A percentile compares a stretch with the other conserved stretches of the same genome.
phyloP scores from a whole-genome alignment of 169 alveolate genomes.

The Plasmodium berghei region DNA sequence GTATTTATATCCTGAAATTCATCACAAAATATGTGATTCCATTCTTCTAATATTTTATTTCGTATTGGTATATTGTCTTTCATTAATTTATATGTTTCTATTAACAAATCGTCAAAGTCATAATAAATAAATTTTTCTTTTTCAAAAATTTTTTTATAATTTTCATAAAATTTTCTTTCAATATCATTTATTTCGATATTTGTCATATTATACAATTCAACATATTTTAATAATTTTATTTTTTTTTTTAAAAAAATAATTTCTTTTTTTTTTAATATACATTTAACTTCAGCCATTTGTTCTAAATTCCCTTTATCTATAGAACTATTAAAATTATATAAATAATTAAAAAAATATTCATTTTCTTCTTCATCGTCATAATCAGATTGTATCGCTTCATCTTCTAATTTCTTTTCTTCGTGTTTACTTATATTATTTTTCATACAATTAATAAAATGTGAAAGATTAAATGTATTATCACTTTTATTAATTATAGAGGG shows the following conservation, averaged over 20 bases:
- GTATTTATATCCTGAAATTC: slow-evolving; percentile 88
- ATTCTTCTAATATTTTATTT: slow-evolving; percentile 70
- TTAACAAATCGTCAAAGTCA: slow-evolving; percentile 81
- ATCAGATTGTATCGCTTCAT: not conserved
- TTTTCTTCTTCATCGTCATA: not conserved
- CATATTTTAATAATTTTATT: slow-evolving; percentile 44
- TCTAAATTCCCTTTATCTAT: slow-evolving; percentile 14
- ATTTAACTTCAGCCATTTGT: not conserved
- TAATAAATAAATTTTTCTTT: slow-evolving; percentile 70
- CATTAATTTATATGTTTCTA: slow-evolving; percentile 74
- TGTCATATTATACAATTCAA: slow-evolving; percentile 22
- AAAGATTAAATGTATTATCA: not conserved
- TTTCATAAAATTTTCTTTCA: slow-evolving; percentile 42
- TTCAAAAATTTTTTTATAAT: slow-evolving; percentile 65
- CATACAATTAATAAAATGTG: slow-evolving; percentile 14
- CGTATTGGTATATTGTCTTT: slow-evolving; percentile 55
- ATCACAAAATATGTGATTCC: slow-evolving; percentile 83
- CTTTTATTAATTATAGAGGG: not conserved
- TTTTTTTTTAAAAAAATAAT: slow-evolving; percentile 61
- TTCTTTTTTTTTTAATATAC: slow-evolving; percentile 32
- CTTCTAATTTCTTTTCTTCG: slow-evolving; percentile 31
- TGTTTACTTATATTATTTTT: slow-evolving; percentile 1
- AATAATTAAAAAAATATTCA: slow-evolving; percentile 35
- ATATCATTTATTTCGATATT: slow-evolving; percentile 41
- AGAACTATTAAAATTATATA: slow-evolving; percentile 15